phyloP scores from a whole-genome alignment of 371 early-diverging fungal genomes.

The Syncephalastrum sp. region DNA sequence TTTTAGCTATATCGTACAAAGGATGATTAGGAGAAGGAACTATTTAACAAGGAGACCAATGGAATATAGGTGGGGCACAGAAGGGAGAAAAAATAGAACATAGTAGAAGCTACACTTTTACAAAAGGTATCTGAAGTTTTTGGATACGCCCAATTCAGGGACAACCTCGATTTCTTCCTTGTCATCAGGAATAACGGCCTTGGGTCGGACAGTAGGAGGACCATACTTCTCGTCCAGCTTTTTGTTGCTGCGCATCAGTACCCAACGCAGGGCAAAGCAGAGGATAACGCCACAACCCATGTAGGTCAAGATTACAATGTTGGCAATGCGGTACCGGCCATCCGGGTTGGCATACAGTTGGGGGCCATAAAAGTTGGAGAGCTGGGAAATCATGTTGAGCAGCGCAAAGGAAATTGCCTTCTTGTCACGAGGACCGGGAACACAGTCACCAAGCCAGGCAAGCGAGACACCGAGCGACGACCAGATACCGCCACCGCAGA shows the following conservation, averaged over 20 bases:
- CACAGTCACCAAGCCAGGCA: slow-evolving; percentile 19
- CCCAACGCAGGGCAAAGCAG: slow-evolving; percentile 14
- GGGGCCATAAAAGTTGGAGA: slow-evolving; percentile 19
- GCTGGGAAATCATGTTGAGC: slow-evolving; percentile 16
- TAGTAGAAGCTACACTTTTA: slow-evolving; percentile 2
- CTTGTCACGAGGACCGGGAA: slow-evolving; percentile 15
- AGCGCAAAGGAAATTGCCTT: slow-evolving; percentile 14
- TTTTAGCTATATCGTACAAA: too few species aligned
- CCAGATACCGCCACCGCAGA: slow-evolving; percentile 21
- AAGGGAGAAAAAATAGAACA: too few species aligned
- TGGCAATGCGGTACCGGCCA: slow-evolving; percentile 12
- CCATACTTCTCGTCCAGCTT: slow-evolving; percentile 13
- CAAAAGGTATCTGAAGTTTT: slow-evolving; percentile 13
- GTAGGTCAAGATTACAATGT: slow-evolving; percentile 17
- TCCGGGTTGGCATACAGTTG: slow-evolving; percentile 15
- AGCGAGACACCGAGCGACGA: slow-evolving; percentile 17
- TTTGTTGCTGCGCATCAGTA: slow-evolving; percentile 8
- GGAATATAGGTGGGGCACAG: too few species aligned
- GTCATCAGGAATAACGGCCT: slow-evolving; percentile 13
- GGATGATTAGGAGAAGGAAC: too few species aligned
- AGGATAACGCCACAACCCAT: slow-evolving; percentile 12
- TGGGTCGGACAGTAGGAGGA: slow-evolving; percentile 3
- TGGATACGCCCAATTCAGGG: slow-evolving; percentile 18
- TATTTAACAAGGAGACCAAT: too few species aligned
- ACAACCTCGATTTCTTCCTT: slow-evolving; percentile 9